Conservation (phyloP, 2,329 filamentous ascomycete species). For the Paracoccidioides lutzii region DNA sequence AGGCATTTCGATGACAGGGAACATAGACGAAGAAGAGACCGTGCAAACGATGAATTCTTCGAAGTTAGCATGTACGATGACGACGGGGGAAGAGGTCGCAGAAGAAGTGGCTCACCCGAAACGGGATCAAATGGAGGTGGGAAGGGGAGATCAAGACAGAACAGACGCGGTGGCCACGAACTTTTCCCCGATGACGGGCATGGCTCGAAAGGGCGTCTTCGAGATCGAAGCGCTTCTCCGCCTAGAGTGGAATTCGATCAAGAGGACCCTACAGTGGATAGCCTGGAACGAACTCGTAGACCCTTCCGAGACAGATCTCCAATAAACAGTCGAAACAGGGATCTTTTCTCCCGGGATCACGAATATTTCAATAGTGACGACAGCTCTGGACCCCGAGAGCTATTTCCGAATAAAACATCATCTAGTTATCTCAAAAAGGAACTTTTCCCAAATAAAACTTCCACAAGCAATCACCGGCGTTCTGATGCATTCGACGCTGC, state of each 20-base stretch:
- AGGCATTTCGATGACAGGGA: slow-evolving; percentile 52
- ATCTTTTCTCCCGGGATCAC: slow-evolving; percentile 25
- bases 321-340: slow-evolving; percentile 13
- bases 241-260: slow-evolving; percentile 39
- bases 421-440: slow-evolving; percentile 41
- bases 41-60: slow-evolving; percentile 47
- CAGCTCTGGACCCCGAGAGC: slow-evolving; percentile 32
- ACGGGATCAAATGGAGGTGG: slow-evolving; percentile 22
- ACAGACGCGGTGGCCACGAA: slow-evolving; percentile 10
- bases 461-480: slow-evolving; percentile 32
- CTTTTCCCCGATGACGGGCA: slow-evolving; percentile 28
- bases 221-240: slow-evolving; percentile 50
- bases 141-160: slow-evolving; percentile 16
- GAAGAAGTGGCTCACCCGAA: slow-evolving; percentile 8
- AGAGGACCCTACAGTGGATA: slow-evolving; percentile 18
- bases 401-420: slow-evolving; percentile 33
- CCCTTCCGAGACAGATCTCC: slow-evolving; percentile 33
- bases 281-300: slow-evolving; percentile 22
- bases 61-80: slow-evolving; percentile 78
- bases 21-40: slow-evolving; percentile 28
- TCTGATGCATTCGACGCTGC: slow-evolving; percentile 42
- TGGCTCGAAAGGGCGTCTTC: slow-evolving; percentile 34
- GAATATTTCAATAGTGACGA: slow-evolving; percentile 14
- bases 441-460: slow-evolving; percentile 42
- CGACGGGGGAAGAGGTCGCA: slow-evolving; percentile 27